These are phyloP conservation scores for Pestalotiopsis sp. DNA, from an alignment of 2,329 filamentous ascomycete genomes.

Conservation along the genomic window DNA sequence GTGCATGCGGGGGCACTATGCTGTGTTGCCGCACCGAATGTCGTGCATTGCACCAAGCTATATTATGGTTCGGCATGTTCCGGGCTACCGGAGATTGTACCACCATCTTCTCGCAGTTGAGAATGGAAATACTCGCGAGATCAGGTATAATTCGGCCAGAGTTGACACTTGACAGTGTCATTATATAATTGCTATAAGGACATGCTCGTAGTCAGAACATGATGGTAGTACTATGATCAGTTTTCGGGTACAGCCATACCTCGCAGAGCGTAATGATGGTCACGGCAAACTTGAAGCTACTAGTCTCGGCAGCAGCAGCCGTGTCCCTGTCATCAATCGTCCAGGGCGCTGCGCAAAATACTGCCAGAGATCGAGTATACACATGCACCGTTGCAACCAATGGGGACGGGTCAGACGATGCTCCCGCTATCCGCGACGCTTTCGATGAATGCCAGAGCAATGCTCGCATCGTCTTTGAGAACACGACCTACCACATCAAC, in stretches of 20 bases:
- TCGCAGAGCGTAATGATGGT: background rate
- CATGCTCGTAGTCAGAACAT: background rate
- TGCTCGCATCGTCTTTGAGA: constrained; percentile 40
- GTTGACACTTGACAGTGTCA: background rate
- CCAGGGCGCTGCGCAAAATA: background rate
- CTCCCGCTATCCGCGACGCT: constrained; percentile 41
- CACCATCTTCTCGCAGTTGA: background rate
- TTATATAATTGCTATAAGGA: background rate
- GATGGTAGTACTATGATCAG: background rate
- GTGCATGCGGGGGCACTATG: background rate
- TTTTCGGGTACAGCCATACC: background rate
- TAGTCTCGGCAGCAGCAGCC: background rate
- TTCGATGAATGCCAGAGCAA: constrained; percentile 38
- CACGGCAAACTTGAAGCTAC: background rate
- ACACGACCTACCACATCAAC: constrained; percentile 45
- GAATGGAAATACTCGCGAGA: background rate
- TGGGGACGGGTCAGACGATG: constrained; percentile 32
- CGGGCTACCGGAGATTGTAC: background rate
- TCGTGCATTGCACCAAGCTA: background rate
- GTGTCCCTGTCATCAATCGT: background rate
- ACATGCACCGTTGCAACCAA: background rate
- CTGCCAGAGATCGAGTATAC: background rate
- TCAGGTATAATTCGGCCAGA: background rate
- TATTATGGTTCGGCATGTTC: background rate
- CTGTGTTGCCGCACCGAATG: background rate